Evolutionary conservation across 106 monocot species (phyloP), one percentile per base, ranked within the genome.

Genomic region (Xerophyta viscosa): DNA sequence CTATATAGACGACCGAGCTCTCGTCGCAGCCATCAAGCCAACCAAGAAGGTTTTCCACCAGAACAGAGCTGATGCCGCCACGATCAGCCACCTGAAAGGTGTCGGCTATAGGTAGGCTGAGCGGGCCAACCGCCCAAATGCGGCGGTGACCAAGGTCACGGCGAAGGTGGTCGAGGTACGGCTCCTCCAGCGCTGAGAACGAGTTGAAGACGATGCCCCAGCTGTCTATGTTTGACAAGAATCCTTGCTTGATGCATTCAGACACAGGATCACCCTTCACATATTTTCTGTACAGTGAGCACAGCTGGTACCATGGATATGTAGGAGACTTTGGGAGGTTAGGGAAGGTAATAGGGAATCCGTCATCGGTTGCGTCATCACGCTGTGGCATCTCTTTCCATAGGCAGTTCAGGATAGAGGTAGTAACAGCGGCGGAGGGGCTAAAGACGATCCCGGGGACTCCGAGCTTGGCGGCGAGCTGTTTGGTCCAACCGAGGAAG

Each of bases 81-180:
- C n/a, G n/a, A n/a, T n/a, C n/a, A n/a, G n/a, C n/a, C n/a, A n/a
- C n/a, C n/a, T n/a, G n/a, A n/a, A n/a, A n/a, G n/a, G n/a, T n/a
- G n/a, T 42, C 61, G 57, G n/a, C 49, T 50, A 9, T 20, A 27
- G 52, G 26, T 20, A 2, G 10, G 6, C 48, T 12, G 6, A 81
- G 29, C 2, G 81, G 86, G 4, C 86, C 86, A 28, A 86, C 73
- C 17, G 77, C 86, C 70, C 70, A 77, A 31, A 86, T 70, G 1
- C 77, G 60, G 29, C 0, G 5, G 66, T 53, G 57, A 1, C 60
- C 66, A 23, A 67, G 33, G 11, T 77, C 77, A 3, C 27, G 29
- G 30, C 47, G 46, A 8, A 81, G 41, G 45, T 61, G 59, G 0
- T 56, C 55, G 12, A 86, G 37, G 37, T 77, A 81, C 7, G 4